Percentiles rank a stretch among this genome's conserved stretches.
These are phyloP conservation scores for Lentinus brumalis DNA, from an alignment of 768 basidiomycete species.

Conservation along the genomic window DNA sequence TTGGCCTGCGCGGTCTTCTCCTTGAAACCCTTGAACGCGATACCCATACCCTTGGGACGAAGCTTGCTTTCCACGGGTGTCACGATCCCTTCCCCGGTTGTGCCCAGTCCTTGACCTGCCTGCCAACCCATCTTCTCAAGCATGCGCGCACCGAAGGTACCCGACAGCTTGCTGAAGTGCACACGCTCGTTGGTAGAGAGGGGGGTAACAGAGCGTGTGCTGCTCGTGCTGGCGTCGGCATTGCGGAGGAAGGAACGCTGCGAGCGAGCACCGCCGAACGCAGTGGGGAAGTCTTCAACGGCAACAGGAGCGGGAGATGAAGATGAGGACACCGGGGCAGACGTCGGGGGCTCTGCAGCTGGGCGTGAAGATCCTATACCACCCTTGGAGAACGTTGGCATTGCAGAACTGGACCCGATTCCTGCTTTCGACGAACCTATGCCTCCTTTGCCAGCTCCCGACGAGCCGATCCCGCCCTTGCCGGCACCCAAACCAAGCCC, in stretches of 20 bases:
- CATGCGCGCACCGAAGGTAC: constrained; percentile 85
- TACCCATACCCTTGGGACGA: constrained; percentile 84
- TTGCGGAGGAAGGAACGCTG: constrained; percentile 61
- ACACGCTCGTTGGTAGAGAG: constrained; percentile 66
- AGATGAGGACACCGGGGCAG: constrained; percentile 40
- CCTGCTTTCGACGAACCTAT: constrained; percentile 29
- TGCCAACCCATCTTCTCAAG: constrained; percentile 97
- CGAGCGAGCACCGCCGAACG: constrained; percentile 42
- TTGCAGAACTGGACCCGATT: constrained; percentile 16
- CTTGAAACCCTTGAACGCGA: constrained; percentile 84
- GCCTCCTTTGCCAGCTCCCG: constrained; percentile 18
- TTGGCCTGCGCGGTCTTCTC: constrained; percentile 88
- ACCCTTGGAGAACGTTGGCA: constrained; percentile 39
- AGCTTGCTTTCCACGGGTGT: constrained; percentile 84
- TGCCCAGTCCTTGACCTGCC: constrained; percentile 77
- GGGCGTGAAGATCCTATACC: constrained; percentile 44
- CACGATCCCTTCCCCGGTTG: constrained; percentile 79
- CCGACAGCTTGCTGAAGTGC: constrained; percentile 82
- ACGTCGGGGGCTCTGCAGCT: constrained; percentile 33
- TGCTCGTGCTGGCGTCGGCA: constrained; percentile 32
- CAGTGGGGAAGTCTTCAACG: constrained; percentile 38
- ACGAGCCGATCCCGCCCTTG: constrained; percentile 42
- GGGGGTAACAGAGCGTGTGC: constrained; percentile 40
- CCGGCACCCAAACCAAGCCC: constrained; percentile 46
- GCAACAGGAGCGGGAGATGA: constrained; percentile 48